Base-by-base conservation (phyloP, 1,284 basidiomycete genomes). In the Leucoagaricus sp. region DNA sequence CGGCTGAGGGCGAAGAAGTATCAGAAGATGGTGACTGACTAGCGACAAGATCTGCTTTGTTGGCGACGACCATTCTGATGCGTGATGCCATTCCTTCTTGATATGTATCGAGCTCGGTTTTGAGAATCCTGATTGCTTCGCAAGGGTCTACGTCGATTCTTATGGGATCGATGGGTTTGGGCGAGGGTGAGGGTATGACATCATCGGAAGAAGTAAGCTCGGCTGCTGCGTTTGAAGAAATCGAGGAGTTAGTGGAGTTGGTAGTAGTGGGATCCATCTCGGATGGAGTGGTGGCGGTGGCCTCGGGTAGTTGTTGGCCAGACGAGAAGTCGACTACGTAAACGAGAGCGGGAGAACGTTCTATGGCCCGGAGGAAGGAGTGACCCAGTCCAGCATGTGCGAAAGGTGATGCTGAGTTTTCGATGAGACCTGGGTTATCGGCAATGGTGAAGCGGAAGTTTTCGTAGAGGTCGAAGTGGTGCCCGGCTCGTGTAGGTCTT, bases 401-500 rank as follows among this genome's bases (percentile, higher is more conserved):
- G 13, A 41, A 51, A n/a, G 55, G 55, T 21, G 55, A 57, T 47
- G 55, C 41, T 33, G 55, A 57, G 69, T 96, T 93, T 62, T 91
- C 84, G 49, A 98, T 89, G 28, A 99, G 84, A 10, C 96, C 96
- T 0, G 97, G 96, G 67, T 98, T 97, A 74, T 99, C 96, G n/a
- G 95, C 92, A 57, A 99, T 87, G 1, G 93, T 96, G 75, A 98
- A 95, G 2, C 96, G 84, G 68, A 92, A 89, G 2, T 78, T 74
- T 70, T 96, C 94, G 49, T 81, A 75, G 19, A 80, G 62, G 61
- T 82, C 80, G 57, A 85, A 83, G 29, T 73, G 69, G 61, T 81
- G 72, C 1, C 82, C 80, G 9, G 56, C 52, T 13, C 56, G 48
- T 38, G 58, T 58, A 44, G 58, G 51, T 31, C 45, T 58, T 17